phyloP scores from a whole-genome alignment of 2,329 filamentous ascomycete genomes.

The Penicillium sp. region DNA sequence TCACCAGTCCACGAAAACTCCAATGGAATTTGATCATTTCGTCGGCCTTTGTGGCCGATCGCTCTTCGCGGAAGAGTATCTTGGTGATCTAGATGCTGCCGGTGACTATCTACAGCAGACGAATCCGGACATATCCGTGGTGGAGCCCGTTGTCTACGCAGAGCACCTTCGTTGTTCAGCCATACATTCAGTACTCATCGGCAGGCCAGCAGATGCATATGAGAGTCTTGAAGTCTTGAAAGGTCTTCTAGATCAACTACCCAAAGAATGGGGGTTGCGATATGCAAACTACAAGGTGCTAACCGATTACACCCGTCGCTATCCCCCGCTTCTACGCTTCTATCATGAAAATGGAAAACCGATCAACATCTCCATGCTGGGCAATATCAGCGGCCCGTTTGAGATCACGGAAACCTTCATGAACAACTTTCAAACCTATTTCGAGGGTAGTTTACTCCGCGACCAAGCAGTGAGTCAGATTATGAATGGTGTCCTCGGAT shows the following conservation, averaged over 20 bases:
- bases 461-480: slow-evolving; percentile 21
- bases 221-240: slow-evolving; percentile 18
- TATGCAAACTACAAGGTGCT: slow-evolving; percentile 29
- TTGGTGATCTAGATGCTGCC: slow-evolving; percentile 29
- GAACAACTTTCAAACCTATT: slow-evolving; percentile 22
- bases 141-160: slow-evolving; percentile 18
- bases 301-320: slow-evolving; percentile 30
- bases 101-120: slow-evolving; percentile 23
- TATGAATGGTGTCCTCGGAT: slow-evolving; percentile 9
- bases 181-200: slow-evolving; percentile 26
- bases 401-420: slow-evolving; percentile 23
- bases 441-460: slow-evolving; percentile 7
- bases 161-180: slow-evolving; percentile 29
- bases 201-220: slow-evolving; percentile 29
- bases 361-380: slow-evolving; percentile 20
- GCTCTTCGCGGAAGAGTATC: slow-evolving; percentile 31
- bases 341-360: slow-evolving; percentile 32
- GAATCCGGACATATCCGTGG: slow-evolving; percentile 3
- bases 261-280: slow-evolving; percentile 34
- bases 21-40: slow-evolving; percentile 26
- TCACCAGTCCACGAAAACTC: not conserved
- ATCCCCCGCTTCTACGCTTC: slow-evolving; percentile 30
- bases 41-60: slow-evolving; percentile 27
- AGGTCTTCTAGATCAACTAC: slow-evolving; percentile 20
- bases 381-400: slow-evolving; percentile 21